Percentiles rank a stretch among this genome's conserved stretches.
phyloP scores from a whole-genome alignment of 257 asterid genomes.

The Ophiorrhiza pumila region DNA sequence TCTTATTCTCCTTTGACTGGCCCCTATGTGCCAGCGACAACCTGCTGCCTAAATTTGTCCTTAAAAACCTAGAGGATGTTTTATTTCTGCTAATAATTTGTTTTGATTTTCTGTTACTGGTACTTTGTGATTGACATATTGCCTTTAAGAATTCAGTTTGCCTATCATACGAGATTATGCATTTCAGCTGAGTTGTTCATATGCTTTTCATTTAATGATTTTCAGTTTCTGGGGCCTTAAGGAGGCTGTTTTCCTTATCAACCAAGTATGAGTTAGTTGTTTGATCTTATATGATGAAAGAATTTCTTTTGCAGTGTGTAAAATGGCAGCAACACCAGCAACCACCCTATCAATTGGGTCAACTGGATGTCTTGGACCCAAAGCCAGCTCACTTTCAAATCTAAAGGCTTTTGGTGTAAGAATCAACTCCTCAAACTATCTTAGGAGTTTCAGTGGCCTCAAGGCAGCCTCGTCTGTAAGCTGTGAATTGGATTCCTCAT shows the following conservation, averaged over 20 bases:
- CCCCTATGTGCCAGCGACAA: background rate
- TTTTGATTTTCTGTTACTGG: background rate
- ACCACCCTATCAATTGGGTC: conserved; percentile 54
- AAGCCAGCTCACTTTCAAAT: conserved; percentile 31
- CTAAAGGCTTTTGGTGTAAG: conserved; percentile 44
- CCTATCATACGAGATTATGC: background rate
- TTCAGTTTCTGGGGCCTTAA: background rate
- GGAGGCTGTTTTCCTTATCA: background rate
- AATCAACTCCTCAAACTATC: conserved; percentile 38
- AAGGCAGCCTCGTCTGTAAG: conserved; percentile 37
- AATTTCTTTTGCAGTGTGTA: conserved; percentile 35
- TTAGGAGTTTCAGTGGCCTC: conserved; percentile 48
- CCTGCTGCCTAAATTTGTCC: background rate
- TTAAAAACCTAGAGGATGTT: background rate
- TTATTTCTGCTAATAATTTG: background rate
- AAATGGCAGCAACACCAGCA: conserved; percentile 75
- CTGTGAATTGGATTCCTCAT: conserved; percentile 39
- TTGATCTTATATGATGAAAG: background rate
- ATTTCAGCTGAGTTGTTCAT: background rate
- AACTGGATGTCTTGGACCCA: conserved; percentile 39
- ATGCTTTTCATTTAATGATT: background rate
- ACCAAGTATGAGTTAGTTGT: background rate
- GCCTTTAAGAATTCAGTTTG: background rate
- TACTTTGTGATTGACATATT: background rate
- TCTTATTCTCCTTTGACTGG: background rate